These are phyloP conservation scores for Daldinia sp. DNA, from an alignment of 2,329 filamentous ascomycete species.

Conservation along the genomic window DNA sequence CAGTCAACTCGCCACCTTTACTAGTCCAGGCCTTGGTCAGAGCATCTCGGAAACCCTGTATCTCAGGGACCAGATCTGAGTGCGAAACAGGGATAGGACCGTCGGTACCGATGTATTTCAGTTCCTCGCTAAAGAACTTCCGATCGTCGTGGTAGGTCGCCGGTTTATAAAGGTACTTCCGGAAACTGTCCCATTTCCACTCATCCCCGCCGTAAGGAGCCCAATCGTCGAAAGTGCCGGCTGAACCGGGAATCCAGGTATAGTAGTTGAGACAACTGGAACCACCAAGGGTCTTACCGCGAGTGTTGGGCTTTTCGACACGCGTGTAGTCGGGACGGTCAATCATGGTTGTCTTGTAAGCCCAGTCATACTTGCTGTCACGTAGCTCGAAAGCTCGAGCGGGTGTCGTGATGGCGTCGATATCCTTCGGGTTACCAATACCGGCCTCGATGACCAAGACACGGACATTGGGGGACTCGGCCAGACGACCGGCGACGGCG, in stretches of 20 bases:
- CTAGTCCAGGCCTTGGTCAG: constrained; percentile 61
- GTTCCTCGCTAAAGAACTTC: constrained; percentile 53
- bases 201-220: constrained; percentile 76
- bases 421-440: constrained; percentile 55
- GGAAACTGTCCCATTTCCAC: constrained; percentile 64
- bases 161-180: constrained; percentile 63
- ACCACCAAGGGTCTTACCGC: constrained; percentile 67
- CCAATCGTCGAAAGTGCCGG: constrained; percentile 70
- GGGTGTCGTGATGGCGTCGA: constrained; percentile 63
- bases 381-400: constrained; percentile 62
- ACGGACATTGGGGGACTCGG: constrained; percentile 57
- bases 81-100: constrained; percentile 65
- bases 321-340: constrained; percentile 66
- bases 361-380: constrained; percentile 65
- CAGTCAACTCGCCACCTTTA: constrained; percentile 58
- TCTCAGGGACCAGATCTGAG: constrained; percentile 61
- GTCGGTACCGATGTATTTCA: constrained; percentile 59
- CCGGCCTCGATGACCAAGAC: constrained; percentile 60
- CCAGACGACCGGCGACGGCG: constrained; percentile 59
- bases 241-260: constrained; percentile 68
- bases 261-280: constrained; percentile 69
- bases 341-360: constrained; percentile 69
- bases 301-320: constrained; percentile 69
- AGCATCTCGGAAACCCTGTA: constrained; percentile 59
- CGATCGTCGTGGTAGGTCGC: constrained; percentile 65